Percentiles rank a stretch among this genome's conserved stretches.
These are phyloP conservation scores for Aureobasidium leucospermi DNA, from an alignment of 2,329 filamentous ascomycete genomes.

Conservation along the genomic window DNA sequence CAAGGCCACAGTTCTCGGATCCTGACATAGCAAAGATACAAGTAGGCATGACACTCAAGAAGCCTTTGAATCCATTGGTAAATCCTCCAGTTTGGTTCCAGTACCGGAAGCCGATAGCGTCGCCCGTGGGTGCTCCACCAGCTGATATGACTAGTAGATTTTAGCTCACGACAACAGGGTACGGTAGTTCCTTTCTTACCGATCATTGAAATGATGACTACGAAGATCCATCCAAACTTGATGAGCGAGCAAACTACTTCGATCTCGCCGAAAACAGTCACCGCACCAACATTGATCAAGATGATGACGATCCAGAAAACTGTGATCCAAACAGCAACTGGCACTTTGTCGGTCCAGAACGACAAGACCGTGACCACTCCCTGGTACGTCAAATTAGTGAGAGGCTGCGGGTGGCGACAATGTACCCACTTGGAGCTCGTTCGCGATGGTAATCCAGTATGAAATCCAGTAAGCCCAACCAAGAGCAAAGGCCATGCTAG, in stretches of 20 bases:
- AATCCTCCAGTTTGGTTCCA: slow-evolving; percentile 33
- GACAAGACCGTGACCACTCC: background rate
- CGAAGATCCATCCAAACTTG: slow-evolving; percentile 56
- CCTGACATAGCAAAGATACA: slow-evolving; percentile 57
- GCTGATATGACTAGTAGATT: slow-evolving; percentile 36
- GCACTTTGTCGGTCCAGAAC: background rate
- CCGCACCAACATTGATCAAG: slow-evolving; percentile 61
- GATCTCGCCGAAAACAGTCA: slow-evolving; percentile 66
- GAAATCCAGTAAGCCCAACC: slow-evolving; percentile 80
- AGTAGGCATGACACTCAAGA: slow-evolving; percentile 58
- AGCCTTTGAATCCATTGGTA: slow-evolving; percentile 48
- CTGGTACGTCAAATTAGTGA: slow-evolving; percentile 13
- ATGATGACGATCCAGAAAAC: slow-evolving; percentile 53
- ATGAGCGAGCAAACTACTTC: slow-evolving; percentile 64
- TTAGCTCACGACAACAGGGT: too few species aligned
- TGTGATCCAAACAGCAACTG: slow-evolving; percentile 12
- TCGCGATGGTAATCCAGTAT: slow-evolving; percentile 45
- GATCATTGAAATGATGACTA: slow-evolving; percentile 43
- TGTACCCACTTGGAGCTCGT: slow-evolving; percentile 8
- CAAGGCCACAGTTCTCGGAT: slow-evolving; percentile 55
- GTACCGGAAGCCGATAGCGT: slow-evolving; percentile 54
- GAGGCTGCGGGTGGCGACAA: background rate
- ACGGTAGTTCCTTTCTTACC: too few species aligned
- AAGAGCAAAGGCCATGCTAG: slow-evolving; percentile 66
- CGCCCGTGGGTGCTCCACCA: slow-evolving; percentile 43